Conservation (phyloP, 441 rosid species). For the Cnidoscolus chayamansa region DNA sequence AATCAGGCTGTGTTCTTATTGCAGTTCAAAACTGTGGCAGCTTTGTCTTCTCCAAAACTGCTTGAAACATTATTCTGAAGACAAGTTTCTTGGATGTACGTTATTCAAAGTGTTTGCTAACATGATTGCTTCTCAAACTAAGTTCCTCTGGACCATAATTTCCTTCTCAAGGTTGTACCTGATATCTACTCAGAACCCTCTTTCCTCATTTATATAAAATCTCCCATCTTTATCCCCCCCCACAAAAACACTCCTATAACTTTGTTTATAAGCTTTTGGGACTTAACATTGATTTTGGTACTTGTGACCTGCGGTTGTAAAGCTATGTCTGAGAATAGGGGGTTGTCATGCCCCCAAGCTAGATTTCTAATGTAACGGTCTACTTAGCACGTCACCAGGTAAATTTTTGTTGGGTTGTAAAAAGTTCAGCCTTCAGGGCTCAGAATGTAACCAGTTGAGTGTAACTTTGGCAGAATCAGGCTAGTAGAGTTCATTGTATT, state of each 20-base stretch:
- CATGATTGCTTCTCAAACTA: slow-evolving; percentile 19
- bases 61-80: slow-evolving; percentile 52
- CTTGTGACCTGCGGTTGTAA: slow-evolving; percentile 22
- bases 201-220: slow-evolving; percentile 8
- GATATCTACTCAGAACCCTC: slow-evolving; percentile 17
- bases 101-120: slow-evolving; percentile 27
- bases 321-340: slow-evolving; percentile 16
- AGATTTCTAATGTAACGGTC: slow-evolving; percentile 2
- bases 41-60: slow-evolving; percentile 50
- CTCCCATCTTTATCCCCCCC: slow-evolving; percentile 10
- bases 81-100: slow-evolving; percentile 27
- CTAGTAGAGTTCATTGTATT: background rate
- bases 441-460: slow-evolving; percentile 14
- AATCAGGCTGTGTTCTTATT: slow-evolving; percentile 21
- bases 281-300: slow-evolving; percentile 20
- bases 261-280: slow-evolving; percentile 24
- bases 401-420: slow-evolving; percentile 16
- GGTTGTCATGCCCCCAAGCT: slow-evolving; percentile 16
- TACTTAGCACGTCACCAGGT: slow-evolving; percentile 2
- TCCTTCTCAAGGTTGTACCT: slow-evolving; percentile 22
- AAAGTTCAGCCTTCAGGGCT: slow-evolving; percentile 4
- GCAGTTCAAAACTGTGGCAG: slow-evolving; percentile 81
- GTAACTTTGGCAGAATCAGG: background rate
- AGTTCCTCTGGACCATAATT: slow-evolving; percentile 13
- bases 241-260: background rate